Evolutionary conservation across 148 eudicot genomes (phyloP).

Genomic region (Camellia granthamiana): DNA sequence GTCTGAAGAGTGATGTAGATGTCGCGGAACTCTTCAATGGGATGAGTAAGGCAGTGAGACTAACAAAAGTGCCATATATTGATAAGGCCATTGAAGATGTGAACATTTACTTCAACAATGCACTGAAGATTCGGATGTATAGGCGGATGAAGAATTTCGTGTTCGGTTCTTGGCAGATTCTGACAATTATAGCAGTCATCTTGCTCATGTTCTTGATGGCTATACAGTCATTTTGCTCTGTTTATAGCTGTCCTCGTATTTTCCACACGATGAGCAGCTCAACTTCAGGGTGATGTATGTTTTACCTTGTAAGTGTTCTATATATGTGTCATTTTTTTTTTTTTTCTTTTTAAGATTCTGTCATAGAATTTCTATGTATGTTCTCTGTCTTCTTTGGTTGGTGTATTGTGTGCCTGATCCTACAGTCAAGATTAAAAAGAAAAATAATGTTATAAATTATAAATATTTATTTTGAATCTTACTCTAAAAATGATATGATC

Average conservation of each 20-base stretch:
- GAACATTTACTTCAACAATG: conserved; percentile 23
- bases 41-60: conserved; percentile 36
- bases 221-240: conserved; percentile 37
- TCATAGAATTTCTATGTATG: no score
- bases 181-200: conserved; percentile 24
- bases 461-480: no score
- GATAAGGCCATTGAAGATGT: conserved; percentile 37
- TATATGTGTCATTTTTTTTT: no score
- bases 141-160: conserved; percentile 20
- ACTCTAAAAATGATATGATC: no score
- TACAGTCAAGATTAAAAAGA: no score
- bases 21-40: conserved; percentile 45
- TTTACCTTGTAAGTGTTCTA: no score
- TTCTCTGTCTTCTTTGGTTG: no score
- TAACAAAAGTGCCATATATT: conserved; percentile 26
- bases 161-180: conserved; percentile 26
- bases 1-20: conserved; percentile 30
- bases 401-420: no score
- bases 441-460: background rate
- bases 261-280: conserved; percentile 5
- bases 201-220: conserved; percentile 29
- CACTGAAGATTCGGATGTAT: conserved; percentile 19
- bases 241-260: conserved; percentile 28
- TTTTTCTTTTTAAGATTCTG: no score
- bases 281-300: no score